Evolutionary conservation across 495 filamentous ascomycete genomes (phyloP).

Genomic region (Clavariopsis aquatica): DNA sequence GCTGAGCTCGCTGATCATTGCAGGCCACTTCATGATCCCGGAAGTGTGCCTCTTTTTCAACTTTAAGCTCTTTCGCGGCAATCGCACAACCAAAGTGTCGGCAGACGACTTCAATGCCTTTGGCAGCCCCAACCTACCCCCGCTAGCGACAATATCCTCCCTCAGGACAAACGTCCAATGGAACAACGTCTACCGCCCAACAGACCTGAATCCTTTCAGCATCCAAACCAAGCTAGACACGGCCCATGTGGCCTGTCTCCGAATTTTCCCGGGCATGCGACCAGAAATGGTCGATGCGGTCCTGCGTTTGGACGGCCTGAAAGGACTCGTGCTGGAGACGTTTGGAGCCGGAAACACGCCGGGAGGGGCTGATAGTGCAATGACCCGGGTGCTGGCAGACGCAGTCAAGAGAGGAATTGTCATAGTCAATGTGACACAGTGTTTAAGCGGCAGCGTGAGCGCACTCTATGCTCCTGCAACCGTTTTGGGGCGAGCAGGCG

Average conservation of each 20-base stretch:
- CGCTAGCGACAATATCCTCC: slow-evolving; percentile 77
- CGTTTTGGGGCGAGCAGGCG: slow-evolving; percentile 79
- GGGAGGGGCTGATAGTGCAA: slow-evolving; percentile 74
- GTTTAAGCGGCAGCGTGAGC: slow-evolving; percentile 81
- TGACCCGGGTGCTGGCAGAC: slow-evolving; percentile 76
- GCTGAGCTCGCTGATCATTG: slow-evolving; percentile 87
- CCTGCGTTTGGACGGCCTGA: slow-evolving; percentile 71
- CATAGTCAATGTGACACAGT: slow-evolving; percentile 93
- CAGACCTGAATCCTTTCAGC: slow-evolving; percentile 68
- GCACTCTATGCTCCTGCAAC: slow-evolving; percentile 92
- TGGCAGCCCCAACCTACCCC: slow-evolving; percentile 76
- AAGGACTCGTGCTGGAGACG: slow-evolving; percentile 87
- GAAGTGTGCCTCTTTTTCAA: slow-evolving; percentile 97
- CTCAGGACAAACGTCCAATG: slow-evolving; percentile 82
- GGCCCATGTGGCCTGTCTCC: slow-evolving; percentile 84
- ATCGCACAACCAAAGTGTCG: slow-evolving; percentile 85
- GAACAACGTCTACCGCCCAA: slow-evolving; percentile 76
- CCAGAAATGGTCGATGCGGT: slow-evolving; percentile 94
- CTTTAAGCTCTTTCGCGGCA: slow-evolving; percentile 87
- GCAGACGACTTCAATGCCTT: slow-evolving; percentile 87
- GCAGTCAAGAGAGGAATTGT: slow-evolving; percentile 81
- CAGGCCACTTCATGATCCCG: slow-evolving; percentile 93
- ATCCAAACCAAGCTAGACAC: slow-evolving; percentile 81
- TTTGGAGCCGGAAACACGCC: slow-evolving; percentile 96
- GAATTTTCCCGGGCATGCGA: slow-evolving; percentile 94